These are phyloP conservation scores for Colletotrichum sp. DNA, from an alignment of 2,329 filamentous ascomycete genomes.

Conservation along the genomic window DNA sequence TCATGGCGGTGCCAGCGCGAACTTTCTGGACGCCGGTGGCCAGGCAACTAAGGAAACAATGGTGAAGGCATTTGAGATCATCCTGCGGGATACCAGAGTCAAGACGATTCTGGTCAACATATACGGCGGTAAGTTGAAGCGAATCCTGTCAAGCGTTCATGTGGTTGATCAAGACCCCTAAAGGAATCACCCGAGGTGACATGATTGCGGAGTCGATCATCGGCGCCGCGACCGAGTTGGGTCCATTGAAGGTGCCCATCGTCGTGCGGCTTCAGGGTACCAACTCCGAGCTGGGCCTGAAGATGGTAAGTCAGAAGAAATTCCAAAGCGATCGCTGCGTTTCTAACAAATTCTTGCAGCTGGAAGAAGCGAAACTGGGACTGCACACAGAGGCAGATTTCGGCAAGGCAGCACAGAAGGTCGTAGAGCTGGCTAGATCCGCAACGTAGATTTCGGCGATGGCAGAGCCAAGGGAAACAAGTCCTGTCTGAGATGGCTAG, in stretches of 20 bases:
- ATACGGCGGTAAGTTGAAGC: conserved; percentile 40
- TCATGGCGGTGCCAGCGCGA: conserved; percentile 73
- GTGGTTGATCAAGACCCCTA: rapidly evolving
- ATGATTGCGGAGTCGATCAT: conserved; percentile 58
- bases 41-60: conserved; percentile 87
- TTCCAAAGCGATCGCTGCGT: not conserved
- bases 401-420: conserved; percentile 36
- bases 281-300: conserved; percentile 44
- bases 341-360: conserved; percentile 24
- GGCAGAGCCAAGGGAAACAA: not conserved
- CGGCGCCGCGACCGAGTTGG: conserved; percentile 40
- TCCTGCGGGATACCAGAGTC: conserved; percentile 74
- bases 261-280: conserved; percentile 54
- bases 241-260: conserved; percentile 43
- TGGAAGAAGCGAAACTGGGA: conserved; percentile 37
- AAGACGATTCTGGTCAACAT: conserved; percentile 69
- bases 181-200: conserved; percentile 53
- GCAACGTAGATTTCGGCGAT: not conserved
- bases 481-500: not conserved
- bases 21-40: conserved; percentile 89
- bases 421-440: conserved; percentile 34
- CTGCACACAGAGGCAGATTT: conserved; percentile 44
- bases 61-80: conserved; percentile 74
- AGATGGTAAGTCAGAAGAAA: conserved; percentile 36
- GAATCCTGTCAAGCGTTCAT: no score